phyloP scores from a whole-genome alignment of 805 yeast species.

The Nakazawaea ernobii region DNA sequence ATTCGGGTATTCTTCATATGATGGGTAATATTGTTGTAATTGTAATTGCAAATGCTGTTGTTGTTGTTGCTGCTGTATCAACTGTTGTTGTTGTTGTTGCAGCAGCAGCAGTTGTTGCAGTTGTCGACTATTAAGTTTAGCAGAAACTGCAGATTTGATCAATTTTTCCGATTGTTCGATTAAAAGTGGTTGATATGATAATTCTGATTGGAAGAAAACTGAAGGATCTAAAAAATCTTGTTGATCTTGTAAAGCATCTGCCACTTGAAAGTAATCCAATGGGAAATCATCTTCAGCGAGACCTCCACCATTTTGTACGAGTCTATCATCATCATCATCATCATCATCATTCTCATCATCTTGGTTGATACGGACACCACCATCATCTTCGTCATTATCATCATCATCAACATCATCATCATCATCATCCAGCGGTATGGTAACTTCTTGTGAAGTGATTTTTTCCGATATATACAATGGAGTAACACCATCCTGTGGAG shows the following conservation, averaged over 20 bases:
- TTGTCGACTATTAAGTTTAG: neutral
- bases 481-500: conserved; percentile 1
- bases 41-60: conserved; percentile 11
- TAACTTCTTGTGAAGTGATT: conserved; percentile 13
- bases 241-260: conserved; percentile 24
- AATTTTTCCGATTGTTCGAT: conserved; percentile 13
- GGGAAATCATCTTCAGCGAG: conserved; percentile 53
- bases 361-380: neutral
- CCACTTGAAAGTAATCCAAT: conserved; percentile 55
- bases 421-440: neutral
- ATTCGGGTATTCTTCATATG: too few relatives aligned
- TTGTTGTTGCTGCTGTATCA: conserved; percentile 13
- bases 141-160: neutral
- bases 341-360: too few relatives aligned
- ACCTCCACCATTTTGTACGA: neutral
- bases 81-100: conserved; percentile 6
- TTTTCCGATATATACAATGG: conserved; percentile 11
- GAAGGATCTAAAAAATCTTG: conserved; percentile 19
- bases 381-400: conserved; percentile 22
- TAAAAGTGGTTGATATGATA: conserved; percentile 5
- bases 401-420: neutral
- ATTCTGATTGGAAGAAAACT: conserved; percentile 20
- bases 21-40: neutral
- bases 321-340: conserved; percentile 14
- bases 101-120: conserved; percentile 9